These are phyloP conservation scores for Cornus florida DNA, from an alignment of 148 eudicot genomes.

Conservation along the genomic window DNA sequence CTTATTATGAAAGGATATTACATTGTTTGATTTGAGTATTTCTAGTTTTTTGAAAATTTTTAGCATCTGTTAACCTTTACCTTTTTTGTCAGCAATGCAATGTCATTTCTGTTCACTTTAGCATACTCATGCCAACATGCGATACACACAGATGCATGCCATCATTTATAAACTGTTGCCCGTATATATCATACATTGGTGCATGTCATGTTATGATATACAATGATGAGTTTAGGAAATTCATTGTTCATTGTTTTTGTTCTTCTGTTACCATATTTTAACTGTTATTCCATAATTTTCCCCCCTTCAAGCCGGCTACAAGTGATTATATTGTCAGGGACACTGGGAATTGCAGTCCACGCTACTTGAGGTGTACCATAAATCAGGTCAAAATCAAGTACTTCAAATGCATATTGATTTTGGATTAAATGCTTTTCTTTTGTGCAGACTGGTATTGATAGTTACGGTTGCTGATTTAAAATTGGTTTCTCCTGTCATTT, in stretches of 20 bases:
- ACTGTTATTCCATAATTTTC: slow-evolving; percentile 1
- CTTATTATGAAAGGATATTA: background rate
- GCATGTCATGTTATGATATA: background rate
- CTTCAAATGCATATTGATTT: background rate
- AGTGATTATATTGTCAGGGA: slow-evolving; percentile 84
- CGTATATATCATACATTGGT: background rate
- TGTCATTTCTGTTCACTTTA: background rate
- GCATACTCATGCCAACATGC: background rate
- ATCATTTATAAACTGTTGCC: background rate
- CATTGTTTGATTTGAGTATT: background rate
- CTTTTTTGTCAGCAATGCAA: background rate
- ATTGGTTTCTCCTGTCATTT: slow-evolving; percentile 17
- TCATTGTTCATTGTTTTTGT: background rate
- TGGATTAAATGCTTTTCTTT: background rate
- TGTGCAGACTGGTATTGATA: background rate
- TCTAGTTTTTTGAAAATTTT: background rate
- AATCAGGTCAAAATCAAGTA: slow-evolving; percentile 62
- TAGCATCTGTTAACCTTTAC: background rate
- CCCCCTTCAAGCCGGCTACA: slow-evolving; percentile 72
- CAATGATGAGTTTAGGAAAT: background rate
- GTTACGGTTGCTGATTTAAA: slow-evolving; percentile 10
- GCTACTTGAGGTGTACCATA: slow-evolving; percentile 92
- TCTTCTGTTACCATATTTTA: slow-evolving; percentile 6
- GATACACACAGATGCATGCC: background rate
- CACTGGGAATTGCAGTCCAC: slow-evolving; percentile 97